Conservation (phyloP, 129 eudicot genomes). For the Ambrosia artemisiifolia region DNA sequence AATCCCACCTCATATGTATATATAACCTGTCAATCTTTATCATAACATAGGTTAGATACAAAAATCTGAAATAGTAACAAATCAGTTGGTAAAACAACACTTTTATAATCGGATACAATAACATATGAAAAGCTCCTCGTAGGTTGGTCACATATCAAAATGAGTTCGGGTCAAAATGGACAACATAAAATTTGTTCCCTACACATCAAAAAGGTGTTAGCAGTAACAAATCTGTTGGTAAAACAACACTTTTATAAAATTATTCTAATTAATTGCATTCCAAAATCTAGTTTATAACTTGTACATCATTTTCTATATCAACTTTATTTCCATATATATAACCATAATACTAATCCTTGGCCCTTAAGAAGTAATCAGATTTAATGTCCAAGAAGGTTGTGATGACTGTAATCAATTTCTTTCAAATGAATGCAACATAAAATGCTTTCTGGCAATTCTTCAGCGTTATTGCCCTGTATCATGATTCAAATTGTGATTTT, state of each 20-base stretch:
- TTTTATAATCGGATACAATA: no score
- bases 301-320: conserved; percentile 31
- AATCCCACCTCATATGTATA: no score
- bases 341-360: conserved; percentile 2
- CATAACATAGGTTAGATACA: no score
- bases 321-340: conserved; percentile 13
- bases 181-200: no score
- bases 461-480: conserved; percentile 81
- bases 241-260: neutral
- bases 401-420: conserved; percentile 65
- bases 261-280: conserved; percentile 23
- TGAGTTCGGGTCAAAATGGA: no score
- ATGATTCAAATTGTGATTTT: neutral
- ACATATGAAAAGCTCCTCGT: no score
- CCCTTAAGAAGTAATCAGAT: conserved; percentile 7
- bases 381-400: conserved; percentile 53
- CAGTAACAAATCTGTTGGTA: no score
- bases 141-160: no score
- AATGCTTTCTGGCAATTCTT: conserved; percentile 82
- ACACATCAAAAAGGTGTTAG: no score
- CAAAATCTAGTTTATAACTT: conserved; percentile 22
- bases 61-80: no score
- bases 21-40: no score
- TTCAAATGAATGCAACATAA: conserved; percentile 80
- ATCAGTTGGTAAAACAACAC: no score